These are phyloP conservation scores for Neopestalotiopsis sp. DNA, from an alignment of 2,329 filamentous ascomycete species.

Conservation along the genomic window DNA sequence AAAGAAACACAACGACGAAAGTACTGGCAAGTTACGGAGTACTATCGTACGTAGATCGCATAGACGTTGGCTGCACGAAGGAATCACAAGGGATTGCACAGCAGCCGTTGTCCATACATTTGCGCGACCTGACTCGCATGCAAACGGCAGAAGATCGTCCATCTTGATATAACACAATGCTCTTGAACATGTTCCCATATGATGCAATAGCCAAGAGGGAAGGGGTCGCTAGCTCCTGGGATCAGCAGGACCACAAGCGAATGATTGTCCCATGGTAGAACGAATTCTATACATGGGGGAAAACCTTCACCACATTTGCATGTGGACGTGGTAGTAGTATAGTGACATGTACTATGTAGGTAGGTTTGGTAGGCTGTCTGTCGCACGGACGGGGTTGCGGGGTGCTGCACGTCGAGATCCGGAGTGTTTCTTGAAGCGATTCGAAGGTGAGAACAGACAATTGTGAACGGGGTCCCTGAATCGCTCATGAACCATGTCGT, in stretches of 20 bases:
- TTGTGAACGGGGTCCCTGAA: neutral
- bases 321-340: too few relatives aligned
- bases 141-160: neutral
- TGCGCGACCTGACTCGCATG: neutral
- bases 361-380: neutral
- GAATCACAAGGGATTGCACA: neutral
- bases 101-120: neutral
- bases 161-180: neutral
- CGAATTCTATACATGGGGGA: too few relatives aligned
- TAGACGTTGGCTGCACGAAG: neutral
- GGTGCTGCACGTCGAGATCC: neutral
- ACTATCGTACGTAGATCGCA: neutral
- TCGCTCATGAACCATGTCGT: neutral
- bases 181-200: too few relatives aligned
- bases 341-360: neutral
- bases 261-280: too few relatives aligned
- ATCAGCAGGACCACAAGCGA: too few relatives aligned
- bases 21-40: neutral
- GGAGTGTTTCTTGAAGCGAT: conserved; percentile 2
- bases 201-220: too few relatives aligned
- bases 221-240: too few relatives aligned
- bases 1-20: neutral
- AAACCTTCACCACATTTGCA: too few relatives aligned
- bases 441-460: neutral
- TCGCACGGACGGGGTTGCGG: neutral